Evolutionary conservation across 164 flowering plant genomes (phyloP).

Genomic region (Paratinospora sagittata): DNA sequence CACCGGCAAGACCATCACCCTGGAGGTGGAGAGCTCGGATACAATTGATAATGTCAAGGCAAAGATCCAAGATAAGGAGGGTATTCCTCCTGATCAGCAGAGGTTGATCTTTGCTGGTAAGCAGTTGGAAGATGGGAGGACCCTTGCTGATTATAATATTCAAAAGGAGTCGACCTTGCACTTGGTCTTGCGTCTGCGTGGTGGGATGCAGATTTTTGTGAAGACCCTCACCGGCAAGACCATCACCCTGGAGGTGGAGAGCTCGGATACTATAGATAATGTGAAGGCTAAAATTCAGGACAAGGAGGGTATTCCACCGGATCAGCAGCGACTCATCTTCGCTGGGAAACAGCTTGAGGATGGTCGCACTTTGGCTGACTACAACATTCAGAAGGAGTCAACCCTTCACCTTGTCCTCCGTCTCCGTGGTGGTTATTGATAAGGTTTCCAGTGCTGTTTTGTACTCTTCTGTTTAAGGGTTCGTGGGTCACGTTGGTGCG

Average conservation of each 20-base stretch:
- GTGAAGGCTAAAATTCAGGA: conserved; percentile 7
- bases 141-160: too few relatives aligned
- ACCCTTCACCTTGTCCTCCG: conserved; percentile 7
- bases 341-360: conserved; percentile 9
- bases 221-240: conserved; percentile 6
- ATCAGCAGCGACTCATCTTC: conserved; percentile 7
- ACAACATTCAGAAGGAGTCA: conserved; percentile 6
- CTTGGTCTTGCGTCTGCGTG: conserved; percentile 3
- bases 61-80: too few relatives aligned
- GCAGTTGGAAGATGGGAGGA: too few relatives aligned
- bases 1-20: too few relatives aligned
- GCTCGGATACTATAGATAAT: conserved; percentile 2
- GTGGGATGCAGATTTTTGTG: conserved; percentile 7
- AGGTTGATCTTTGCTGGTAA: too few relatives aligned
- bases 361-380: conserved; percentile 1
- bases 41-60: too few relatives aligned
- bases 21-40: too few relatives aligned
- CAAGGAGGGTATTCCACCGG: conserved; percentile 3
- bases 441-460: too few relatives aligned
- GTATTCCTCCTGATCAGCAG: too few relatives aligned
- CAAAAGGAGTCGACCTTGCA: too few relatives aligned
- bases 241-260: conserved; percentile 3
- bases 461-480: too few relatives aligned
- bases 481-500: too few relatives aligned
- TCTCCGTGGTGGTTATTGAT: conserved; percentile 5